These are phyloP conservation scores for Aureobasidium sp. DNA, from an alignment of 2,329 filamentous ascomycete species.

Conservation along the genomic window DNA sequence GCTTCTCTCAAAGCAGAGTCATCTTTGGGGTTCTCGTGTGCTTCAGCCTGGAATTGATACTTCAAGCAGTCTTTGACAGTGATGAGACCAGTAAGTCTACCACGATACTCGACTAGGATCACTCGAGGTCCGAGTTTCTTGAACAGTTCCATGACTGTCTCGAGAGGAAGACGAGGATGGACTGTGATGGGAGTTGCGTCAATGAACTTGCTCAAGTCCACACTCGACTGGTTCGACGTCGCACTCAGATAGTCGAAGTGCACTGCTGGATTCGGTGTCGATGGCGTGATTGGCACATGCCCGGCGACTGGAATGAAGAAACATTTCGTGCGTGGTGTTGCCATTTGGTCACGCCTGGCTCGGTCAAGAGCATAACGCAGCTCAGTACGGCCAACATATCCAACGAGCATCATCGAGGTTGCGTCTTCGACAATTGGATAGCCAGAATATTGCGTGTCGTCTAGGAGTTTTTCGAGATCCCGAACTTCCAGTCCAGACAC, in stretches of 20 bases:
- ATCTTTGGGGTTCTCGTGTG: conserved; percentile 64
- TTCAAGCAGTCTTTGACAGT: conserved; percentile 96
- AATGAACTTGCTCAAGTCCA: conserved; percentile 83
- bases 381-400: conserved; percentile 90
- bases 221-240: conserved; percentile 48
- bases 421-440: conserved; percentile 82
- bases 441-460: conserved; percentile 77
- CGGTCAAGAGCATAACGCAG: conserved; percentile 84
- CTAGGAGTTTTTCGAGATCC: conserved; percentile 69
- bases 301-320: conserved; percentile 47
- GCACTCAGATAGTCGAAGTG: conserved; percentile 56
- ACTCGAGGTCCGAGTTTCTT: conserved; percentile 95
- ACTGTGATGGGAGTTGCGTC: conserved; percentile 85
- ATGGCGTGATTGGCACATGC: conserved; percentile 25
- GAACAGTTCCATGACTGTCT: conserved; percentile 98
- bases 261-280: conserved; percentile 29
- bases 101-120: conserved; percentile 85
- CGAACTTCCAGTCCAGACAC: conserved; percentile 65
- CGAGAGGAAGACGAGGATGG: conserved; percentile 82
- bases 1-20: conserved; percentile 49
- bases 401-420: conserved; percentile 64
- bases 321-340: conserved; percentile 65
- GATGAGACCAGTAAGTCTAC: conserved; percentile 73
- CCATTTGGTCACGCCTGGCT: conserved; percentile 59
- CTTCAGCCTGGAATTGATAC: conserved; percentile 95